Evolutionary conservation across 768 basidiomycete genomes (phyloP).

Genomic region (Mycena filopes): DNA sequence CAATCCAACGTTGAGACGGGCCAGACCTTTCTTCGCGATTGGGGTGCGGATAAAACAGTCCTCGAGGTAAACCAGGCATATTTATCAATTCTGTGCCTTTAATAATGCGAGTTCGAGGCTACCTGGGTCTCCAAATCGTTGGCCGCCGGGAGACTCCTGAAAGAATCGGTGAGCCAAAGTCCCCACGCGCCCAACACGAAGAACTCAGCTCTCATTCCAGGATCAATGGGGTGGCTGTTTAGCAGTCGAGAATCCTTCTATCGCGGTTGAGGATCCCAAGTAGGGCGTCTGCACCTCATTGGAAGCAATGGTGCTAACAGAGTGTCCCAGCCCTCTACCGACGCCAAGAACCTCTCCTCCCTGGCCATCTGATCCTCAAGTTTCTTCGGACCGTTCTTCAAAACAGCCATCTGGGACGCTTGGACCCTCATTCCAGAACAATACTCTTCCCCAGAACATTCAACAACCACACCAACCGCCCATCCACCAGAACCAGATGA

Average conservation of each 20-base stretch:
- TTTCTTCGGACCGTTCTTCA: not conserved
- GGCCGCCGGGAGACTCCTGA: conserved; percentile 54
- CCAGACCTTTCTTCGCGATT: conserved; percentile 65
- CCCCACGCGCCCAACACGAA: not conserved
- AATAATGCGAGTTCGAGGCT: conserved; percentile 64
- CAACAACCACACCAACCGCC: conserved; percentile 4
- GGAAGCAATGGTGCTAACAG: conserved; percentile 28
- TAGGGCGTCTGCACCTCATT: conserved; percentile 47
- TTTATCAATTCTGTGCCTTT: conserved; percentile 1
- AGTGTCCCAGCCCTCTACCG: conserved; percentile 64
- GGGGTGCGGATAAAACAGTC: conserved; percentile 60
- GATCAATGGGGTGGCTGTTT: conserved; percentile 41
- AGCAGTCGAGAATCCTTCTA: conserved; percentile 13
- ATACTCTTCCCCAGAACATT: not conserved
- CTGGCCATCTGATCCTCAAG: conserved; percentile 1
- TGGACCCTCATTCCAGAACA: conserved; percentile 5
- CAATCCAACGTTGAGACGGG: conserved; percentile 64
- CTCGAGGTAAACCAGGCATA: conserved; percentile 39
- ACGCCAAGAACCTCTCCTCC: conserved; percentile 69
- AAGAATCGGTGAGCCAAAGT: conserved; percentile 37
- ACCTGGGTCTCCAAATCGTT: conserved; percentile 64
- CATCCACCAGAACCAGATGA: conserved; percentile 8
- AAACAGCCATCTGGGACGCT: conserved; percentile 6
- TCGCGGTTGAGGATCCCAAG: conserved; percentile 44
- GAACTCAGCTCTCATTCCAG: conserved; percentile 4